These are phyloP conservation scores for Talaromyces liani DNA, from an alignment of 495 filamentous ascomycete genomes.

Conservation along the genomic window DNA sequence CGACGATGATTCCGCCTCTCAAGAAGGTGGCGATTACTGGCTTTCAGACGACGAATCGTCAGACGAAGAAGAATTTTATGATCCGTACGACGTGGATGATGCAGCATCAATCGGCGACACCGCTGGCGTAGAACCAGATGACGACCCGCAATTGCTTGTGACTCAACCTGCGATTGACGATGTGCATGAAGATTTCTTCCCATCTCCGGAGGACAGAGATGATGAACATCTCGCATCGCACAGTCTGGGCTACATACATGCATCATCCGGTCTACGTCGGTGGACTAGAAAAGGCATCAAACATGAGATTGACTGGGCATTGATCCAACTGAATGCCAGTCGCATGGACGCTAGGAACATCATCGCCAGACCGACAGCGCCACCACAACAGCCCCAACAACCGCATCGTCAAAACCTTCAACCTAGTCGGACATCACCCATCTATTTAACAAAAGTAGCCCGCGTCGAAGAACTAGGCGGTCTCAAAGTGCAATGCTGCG, in stretches of 20 bases:
- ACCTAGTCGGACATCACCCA: slow-evolving; percentile 20
- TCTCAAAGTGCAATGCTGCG: slow-evolving; percentile 77
- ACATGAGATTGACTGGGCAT: slow-evolving; percentile 94
- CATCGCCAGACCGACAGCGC: slow-evolving; percentile 38
- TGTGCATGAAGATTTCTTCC: slow-evolving; percentile 72
- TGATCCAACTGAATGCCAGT: slow-evolving; percentile 71
- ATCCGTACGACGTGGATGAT: slow-evolving; percentile 49
- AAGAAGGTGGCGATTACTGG: slow-evolving; percentile 27
- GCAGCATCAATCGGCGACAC: slow-evolving; percentile 72
- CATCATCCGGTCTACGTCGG: slow-evolving; percentile 79
- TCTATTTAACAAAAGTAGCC: slow-evolving; percentile 34
- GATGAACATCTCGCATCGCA: slow-evolving; percentile 72
- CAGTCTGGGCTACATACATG: slow-evolving; percentile 73
- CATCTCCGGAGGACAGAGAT: slow-evolving; percentile 50
- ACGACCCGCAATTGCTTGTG: slow-evolving; percentile 63
- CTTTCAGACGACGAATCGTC: slow-evolving; percentile 41
- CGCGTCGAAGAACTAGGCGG: slow-evolving; percentile 55
- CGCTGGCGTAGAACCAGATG: slow-evolving; percentile 67
- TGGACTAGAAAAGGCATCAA: slow-evolving; percentile 55
- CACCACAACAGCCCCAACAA: background rate
- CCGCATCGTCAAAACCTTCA: slow-evolving; percentile 7
- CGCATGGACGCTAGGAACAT: slow-evolving; percentile 66
- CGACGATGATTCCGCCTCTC: slow-evolving; percentile 33
- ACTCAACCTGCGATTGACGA: slow-evolving; percentile 88
- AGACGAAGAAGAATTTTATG: slow-evolving; percentile 30